Evolutionary conservation across 805 yeast species (phyloP).

Genomic region (Isabelozyma heimii): DNA sequence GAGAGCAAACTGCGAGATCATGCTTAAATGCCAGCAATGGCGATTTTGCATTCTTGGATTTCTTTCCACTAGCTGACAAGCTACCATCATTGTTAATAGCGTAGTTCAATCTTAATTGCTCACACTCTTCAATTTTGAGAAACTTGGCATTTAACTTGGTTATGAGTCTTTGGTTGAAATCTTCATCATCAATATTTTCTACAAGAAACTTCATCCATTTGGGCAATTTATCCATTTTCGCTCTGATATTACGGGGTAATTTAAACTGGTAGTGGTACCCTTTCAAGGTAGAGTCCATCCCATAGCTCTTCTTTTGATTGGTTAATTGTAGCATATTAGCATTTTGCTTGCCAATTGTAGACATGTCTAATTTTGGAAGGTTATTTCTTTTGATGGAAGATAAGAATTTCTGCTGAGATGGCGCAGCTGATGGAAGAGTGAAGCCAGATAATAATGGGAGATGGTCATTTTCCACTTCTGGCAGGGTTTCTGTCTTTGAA

Average conservation of each 20-base stretch:
- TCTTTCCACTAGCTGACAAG: not conserved
- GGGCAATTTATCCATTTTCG: conserved; percentile 20
- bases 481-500: not conserved
- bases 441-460: conserved; percentile 32
- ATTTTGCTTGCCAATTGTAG: conserved; percentile 1
- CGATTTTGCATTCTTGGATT: not conserved
- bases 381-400: conserved; percentile 32
- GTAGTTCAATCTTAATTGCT: conserved; percentile 33
- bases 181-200: conserved; percentile 9
- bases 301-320: conserved; percentile 1
- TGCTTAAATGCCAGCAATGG: not conserved
- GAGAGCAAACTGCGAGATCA: conserved; percentile 28
- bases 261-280: conserved; percentile 20
- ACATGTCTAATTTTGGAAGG: conserved; percentile 19
- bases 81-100: conserved; percentile 22
- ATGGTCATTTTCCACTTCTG: not conserved
- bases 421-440: conserved; percentile 39
- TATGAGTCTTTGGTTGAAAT: conserved; percentile 17
- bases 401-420: conserved; percentile 32
- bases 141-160: conserved; percentile 27
- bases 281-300: not conserved
- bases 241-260: conserved; percentile 14
- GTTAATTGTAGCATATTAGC: not conserved
- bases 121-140: conserved; percentile 35
- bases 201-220: conserved; percentile 29